These are phyloP conservation scores for Entomortierella parvispora DNA, from an alignment of 192 early-diverging fungal genomes.

Conservation along the genomic window DNA sequence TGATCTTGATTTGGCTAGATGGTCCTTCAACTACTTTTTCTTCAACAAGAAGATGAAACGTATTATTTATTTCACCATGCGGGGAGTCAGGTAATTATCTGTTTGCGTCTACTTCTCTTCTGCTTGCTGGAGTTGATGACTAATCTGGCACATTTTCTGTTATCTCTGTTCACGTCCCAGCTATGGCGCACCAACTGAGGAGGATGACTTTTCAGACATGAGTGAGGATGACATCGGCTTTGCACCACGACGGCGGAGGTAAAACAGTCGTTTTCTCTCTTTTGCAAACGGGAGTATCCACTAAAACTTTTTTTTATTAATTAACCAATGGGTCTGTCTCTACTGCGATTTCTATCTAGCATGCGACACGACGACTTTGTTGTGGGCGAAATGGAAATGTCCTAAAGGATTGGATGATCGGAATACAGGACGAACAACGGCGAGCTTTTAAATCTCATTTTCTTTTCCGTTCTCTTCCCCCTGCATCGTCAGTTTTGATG, in stretches of 20 bases:
- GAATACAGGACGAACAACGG: too few species aligned
- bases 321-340: too few species aligned
- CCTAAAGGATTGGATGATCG: constrained; percentile 19
- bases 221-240: constrained; percentile 46
- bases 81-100: constrained; percentile 82
- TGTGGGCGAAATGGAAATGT: constrained; percentile 47
- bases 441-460: too few species aligned
- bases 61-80: constrained; percentile 92
- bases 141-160: not conserved
- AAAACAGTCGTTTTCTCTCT: not conserved
- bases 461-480: too few species aligned
- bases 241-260: constrained; percentile 22
- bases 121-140: not conserved
- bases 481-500: too few species aligned
- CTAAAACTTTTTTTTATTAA: not conserved
- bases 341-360: not conserved
- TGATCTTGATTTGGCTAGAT: constrained; percentile 57
- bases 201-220: constrained; percentile 43
- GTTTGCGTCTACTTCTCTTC: not conserved
- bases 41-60: constrained; percentile 91
- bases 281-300: not conserved
- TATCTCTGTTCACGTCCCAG: constrained; percentile 6
- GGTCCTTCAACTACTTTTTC: constrained; percentile 99
- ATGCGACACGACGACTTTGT: constrained; percentile 47
- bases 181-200: constrained; percentile 42